Evolutionary conservation across 345 rosid genomes (phyloP).

Genomic region (Populus pruinosa): DNA sequence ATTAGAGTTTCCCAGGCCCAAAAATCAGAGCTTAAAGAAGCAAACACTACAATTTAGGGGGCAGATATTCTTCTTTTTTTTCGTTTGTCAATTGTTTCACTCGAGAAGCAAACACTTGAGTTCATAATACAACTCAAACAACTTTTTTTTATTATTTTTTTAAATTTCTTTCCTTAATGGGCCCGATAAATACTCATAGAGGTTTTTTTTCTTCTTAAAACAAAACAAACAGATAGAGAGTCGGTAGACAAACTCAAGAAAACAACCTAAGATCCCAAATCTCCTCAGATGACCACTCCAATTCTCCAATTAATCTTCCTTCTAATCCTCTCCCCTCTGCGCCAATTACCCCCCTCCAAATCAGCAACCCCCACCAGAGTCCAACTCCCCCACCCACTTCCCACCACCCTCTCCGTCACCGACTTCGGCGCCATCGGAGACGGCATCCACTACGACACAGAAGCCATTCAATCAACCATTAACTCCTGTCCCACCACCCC

Average conservation of each 20-base stretch:
- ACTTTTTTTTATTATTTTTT: not conserved
- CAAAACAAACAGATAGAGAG: not conserved
- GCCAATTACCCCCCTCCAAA: slow-evolving; percentile 39
- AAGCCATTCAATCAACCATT: slow-evolving; percentile 70
- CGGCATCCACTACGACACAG: slow-evolving; percentile 67
- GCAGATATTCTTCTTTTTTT: too few species aligned
- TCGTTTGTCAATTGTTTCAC: too few species aligned
- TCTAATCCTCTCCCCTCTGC: slow-evolving; percentile 12
- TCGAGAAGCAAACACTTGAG: not conserved
- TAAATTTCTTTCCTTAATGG: too few species aligned
- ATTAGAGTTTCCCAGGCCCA: not conserved
- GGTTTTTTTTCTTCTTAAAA: too few species aligned
- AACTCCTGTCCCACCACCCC: slow-evolving; percentile 50
- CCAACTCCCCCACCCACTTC: slow-evolving; percentile 19
- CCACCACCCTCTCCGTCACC: slow-evolving; percentile 35
- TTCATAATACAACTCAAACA: not conserved
- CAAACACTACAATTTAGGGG: too few species aligned
- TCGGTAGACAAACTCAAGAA: not conserved
- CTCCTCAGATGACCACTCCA: not conserved
- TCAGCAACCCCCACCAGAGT: slow-evolving; percentile 10
- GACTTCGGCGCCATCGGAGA: slow-evolving; percentile 88
- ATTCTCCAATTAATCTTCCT: slow-evolving; percentile 5
- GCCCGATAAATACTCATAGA: too few species aligned
- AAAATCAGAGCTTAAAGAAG: not conserved
- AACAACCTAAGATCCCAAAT: not conserved